Base-by-base conservation (phyloP, 1,284 basidiomycete species). In the Chiua sp. region DNA sequence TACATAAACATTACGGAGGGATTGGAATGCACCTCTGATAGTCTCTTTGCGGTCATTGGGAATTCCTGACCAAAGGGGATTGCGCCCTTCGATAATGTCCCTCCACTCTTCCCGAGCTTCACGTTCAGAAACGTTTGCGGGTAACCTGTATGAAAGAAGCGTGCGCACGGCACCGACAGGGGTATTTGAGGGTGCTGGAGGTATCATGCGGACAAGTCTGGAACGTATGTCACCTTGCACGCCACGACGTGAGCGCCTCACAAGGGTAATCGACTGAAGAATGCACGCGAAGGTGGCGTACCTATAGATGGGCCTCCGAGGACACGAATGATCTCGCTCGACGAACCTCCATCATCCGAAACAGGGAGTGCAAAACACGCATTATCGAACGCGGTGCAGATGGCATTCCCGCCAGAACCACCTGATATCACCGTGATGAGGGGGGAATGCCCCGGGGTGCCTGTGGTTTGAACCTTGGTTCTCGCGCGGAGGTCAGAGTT, bases 11-110 rank as follows among this genome's bases (percentile, higher is more conserved):
- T 53, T 42, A 49, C 47, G 22, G 61, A 55, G 33, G 16, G 51
- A n/a, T 50, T 26, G 42, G 46, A 32, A 63, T 69, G 35, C 71
- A 89, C 93, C 93, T 72, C 94, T 84, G 56, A 96, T 92, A 28
- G 88, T 87, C 74, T 98, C 97, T 75, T 96, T 96, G 64, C 95
- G 86, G 73, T 98, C 97, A 46, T 86, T 86, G 1, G 96, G 94
- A 51, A 99, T 95, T 1, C 93, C 94, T 6, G 80, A 73, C 97
- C 97, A 99, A 4, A 98, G 81, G 2, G 69, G 64, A 69, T 93
- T 96, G 32, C 83, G 82, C 0, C 97, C 97, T 77, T 98, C 96
- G 16, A 98, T 91, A 61, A 98, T 94, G 62, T 94, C 88, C 64
- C 92, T 82, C 95, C 96, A 98, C 67, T 93, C 84, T 35, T 94